Percentiles rank a stretch among this genome's conserved stretches.
Conservation (phyloP, 345 rosid genomes). For the Eucalyptus urophylla region DNA sequence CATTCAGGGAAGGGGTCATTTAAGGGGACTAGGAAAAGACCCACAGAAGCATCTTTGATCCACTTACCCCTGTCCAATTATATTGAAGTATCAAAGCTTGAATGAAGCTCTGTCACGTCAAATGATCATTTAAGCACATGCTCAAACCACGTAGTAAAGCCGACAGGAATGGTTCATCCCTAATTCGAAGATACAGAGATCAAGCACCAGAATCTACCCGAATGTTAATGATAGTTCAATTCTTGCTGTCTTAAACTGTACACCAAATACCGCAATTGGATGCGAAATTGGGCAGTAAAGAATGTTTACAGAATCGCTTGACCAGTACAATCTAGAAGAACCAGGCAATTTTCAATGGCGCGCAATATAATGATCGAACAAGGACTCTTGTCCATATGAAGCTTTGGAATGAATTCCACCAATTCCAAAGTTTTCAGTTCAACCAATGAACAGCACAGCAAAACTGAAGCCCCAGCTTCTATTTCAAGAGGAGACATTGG, state of each 20-base stretch:
- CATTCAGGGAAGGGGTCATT: neutral
- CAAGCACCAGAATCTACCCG: neutral
- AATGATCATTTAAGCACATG: neutral
- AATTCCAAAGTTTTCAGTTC: neutral
- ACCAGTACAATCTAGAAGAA: neutral
- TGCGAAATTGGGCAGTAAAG: neutral
- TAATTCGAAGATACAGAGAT: neutral
- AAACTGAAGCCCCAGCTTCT: neutral
- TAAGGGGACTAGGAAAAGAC: neutral
- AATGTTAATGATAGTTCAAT: neutral
- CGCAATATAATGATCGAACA: neutral
- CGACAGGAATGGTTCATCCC: neutral
- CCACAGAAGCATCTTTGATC: neutral
- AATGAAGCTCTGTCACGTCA: neutral
- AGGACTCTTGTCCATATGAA: neutral
- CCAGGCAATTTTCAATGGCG: neutral
- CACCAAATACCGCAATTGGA: neutral
- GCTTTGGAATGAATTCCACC: neutral
- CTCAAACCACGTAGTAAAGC: neutral
- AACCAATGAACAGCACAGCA: neutral
- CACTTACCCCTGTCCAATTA: neutral
- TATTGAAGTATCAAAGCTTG: neutral
- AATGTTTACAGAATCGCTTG: neutral
- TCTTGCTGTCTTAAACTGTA: neutral
- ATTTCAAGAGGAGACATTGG: neutral